Evolutionary conservation across 108 stramenopile species (phyloP), one percentile per base, ranked within the genome.

Genomic region (Cyclotella kingstonii): DNA sequence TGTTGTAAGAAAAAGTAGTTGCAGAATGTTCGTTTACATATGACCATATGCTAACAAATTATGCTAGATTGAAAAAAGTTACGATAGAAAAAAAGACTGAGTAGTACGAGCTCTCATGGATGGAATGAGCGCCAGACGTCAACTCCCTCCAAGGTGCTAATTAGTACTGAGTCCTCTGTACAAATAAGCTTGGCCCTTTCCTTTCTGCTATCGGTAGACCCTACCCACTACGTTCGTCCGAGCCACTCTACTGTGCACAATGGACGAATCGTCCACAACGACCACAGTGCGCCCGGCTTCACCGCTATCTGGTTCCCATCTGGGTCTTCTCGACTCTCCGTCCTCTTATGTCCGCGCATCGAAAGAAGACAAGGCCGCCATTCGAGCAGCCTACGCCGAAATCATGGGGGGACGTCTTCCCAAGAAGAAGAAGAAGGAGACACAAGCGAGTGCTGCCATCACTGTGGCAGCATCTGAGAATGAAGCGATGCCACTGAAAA

Each of bases 341-440:
- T 54, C 53, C 35, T 54, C 34, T 21, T 54, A 54, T 34, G 25
- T 54, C 53, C 15, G 21, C 35, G 53, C 53, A 4, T 36, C 35
- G 14, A 54, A 54, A 19, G 18, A 35, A 36, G 35, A 35, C 33
- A 54, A 54, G 26, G 35, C 33, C 18, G 53, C 53, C 10, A 54
- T 54, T 34, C 35, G 38, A 34, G 53, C 53, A 34, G 53, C 53
- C 1, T 54, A 54, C 19, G 21, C 33, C 1, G 53, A 54, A 10
- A 54, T 54, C 10, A 38, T 54, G 3, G n/a, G n/a, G n/a, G n/a
- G n/a, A n/a, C 14, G 35, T 1, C 35, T 54, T 28, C 53, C 53
- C 53, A 54, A 54, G 14, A 54, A 54, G 53, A 54, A 35, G 15
- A 21, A 36, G 1, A 42, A 41, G 6, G 56, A 41, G 23, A 25